Percentiles rank a stretch among this genome's conserved stretches.
phyloP scores from a whole-genome alignment of 2,329 filamentous ascomycete genomes.

The Plectosphaerella plurivora region DNA sequence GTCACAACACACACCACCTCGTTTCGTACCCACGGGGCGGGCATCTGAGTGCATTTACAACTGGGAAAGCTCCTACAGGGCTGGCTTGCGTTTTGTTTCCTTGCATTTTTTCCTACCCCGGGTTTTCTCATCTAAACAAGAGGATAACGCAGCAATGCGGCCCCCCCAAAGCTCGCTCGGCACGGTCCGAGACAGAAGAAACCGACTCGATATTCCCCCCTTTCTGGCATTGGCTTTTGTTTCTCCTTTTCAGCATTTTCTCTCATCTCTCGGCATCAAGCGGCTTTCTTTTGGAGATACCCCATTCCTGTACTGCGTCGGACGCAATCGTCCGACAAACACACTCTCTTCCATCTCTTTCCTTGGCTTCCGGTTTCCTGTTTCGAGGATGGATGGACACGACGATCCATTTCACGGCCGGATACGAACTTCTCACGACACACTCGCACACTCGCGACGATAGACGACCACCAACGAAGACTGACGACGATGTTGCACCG shows the following conservation, averaged over 20 bases:
- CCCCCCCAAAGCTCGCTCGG: slow-evolving; percentile 32
- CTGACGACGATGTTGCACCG: slow-evolving; percentile 18
- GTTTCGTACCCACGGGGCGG: neutral
- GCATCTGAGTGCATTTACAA: slow-evolving; percentile 48
- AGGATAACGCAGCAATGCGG: slow-evolving; percentile 63
- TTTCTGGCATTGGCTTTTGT: slow-evolving; percentile 24
- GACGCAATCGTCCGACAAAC: slow-evolving; percentile 20
- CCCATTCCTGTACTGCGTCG: slow-evolving; percentile 22
- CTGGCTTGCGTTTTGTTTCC: slow-evolving; percentile 33
- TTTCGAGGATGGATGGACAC: slow-evolving; percentile 39
- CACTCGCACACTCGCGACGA: slow-evolving; percentile 18
- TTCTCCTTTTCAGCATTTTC: slow-evolving; percentile 22
- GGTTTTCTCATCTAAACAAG: slow-evolving; percentile 40
- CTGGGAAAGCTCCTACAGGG: slow-evolving; percentile 42
- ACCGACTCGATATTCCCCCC: slow-evolving; percentile 35
- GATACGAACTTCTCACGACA: slow-evolving; percentile 30
- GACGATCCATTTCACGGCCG: slow-evolving; percentile 36
- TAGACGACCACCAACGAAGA: slow-evolving; percentile 23
- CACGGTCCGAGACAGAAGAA: slow-evolving; percentile 42
- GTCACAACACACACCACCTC: slow-evolving; percentile 26
- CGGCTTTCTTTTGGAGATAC: slow-evolving; percentile 36
- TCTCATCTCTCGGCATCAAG: slow-evolving; percentile 30
- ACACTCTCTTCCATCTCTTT: slow-evolving; percentile 34
- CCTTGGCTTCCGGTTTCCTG: slow-evolving; percentile 30
- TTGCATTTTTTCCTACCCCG: slow-evolving; percentile 20